phyloP scores from a whole-genome alignment of 805 yeast species.

The Isabelozyma gotoi region DNA sequence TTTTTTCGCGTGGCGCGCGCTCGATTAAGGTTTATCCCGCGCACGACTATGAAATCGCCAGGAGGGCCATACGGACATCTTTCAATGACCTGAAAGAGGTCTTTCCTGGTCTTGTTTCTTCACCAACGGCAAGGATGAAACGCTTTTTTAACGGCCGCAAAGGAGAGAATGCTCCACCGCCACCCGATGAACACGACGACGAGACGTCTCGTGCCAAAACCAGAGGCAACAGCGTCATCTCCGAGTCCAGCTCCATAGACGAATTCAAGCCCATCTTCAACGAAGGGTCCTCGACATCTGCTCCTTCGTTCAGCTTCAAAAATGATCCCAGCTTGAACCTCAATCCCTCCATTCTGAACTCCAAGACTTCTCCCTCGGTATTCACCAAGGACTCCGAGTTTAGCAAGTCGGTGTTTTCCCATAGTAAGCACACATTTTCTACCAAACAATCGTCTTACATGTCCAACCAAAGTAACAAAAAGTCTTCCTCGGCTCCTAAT shows the following conservation, averaged over 20 bases:
- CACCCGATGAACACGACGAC: neutral
- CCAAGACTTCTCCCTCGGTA: constrained; percentile 14
- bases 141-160: neutral
- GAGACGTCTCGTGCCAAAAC: neutral
- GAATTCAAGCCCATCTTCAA: neutral
- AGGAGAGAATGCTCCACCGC: neutral
- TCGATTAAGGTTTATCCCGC: neutral
- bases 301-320: constrained; percentile 13
- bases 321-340: constrained; percentile 34
- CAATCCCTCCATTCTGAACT: constrained; percentile 25
- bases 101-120: neutral
- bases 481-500: neutral
- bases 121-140: neutral
- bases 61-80: too few species aligned
- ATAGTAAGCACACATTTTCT: constrained; percentile 32
- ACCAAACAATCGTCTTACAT: constrained; percentile 38
- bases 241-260: neutral
- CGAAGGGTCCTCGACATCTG: neutral
- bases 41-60: neutral
- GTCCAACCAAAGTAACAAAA: neutral
- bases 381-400: constrained; percentile 25
- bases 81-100: too few species aligned
- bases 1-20: neutral
- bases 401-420: constrained; percentile 36
- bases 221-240: constrained; percentile 1